phyloP scores from a whole-genome alignment of 129 eudicot genomes.

The Arctium lappa region DNA sequence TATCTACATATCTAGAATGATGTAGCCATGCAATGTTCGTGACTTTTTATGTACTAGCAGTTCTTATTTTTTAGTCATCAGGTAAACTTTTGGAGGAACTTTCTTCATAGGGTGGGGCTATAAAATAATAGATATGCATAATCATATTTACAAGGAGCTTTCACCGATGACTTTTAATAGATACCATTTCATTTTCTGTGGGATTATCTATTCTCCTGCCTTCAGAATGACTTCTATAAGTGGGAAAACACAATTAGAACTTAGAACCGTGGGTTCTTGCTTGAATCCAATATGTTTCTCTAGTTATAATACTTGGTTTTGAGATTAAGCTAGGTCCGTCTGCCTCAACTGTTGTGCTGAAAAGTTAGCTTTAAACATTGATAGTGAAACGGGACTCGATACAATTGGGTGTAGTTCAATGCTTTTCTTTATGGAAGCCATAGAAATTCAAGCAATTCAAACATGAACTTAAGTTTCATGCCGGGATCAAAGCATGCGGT shows the following conservation, averaged over 20 bases:
- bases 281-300: not conserved
- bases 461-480: too few species aligned
- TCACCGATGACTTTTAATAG: too few species aligned
- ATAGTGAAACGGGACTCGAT: too few species aligned
- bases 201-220: not conserved
- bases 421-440: too few species aligned
- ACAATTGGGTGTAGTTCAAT: too few species aligned
- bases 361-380: too few species aligned
- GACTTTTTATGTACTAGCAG: not conserved
- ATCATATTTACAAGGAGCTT: not conserved
- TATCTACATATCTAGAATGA: not conserved
- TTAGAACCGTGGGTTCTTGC: not conserved
- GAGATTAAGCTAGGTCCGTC: not conserved
- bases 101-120: not conserved
- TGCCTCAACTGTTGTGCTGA: too few species aligned
- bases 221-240: not conserved
- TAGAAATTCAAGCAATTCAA: too few species aligned
- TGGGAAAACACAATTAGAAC: not conserved
- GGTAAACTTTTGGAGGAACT: not conserved
- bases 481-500: too few species aligned
- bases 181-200: not conserved
- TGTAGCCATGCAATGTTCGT: slow-evolving; percentile 3
- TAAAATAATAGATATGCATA: not conserved
- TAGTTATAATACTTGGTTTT: not conserved
- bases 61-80: not conserved